Evolutionary conservation across 306 rosid species (phyloP).

Genomic region (Psophocarpus tetragonolobus): DNA sequence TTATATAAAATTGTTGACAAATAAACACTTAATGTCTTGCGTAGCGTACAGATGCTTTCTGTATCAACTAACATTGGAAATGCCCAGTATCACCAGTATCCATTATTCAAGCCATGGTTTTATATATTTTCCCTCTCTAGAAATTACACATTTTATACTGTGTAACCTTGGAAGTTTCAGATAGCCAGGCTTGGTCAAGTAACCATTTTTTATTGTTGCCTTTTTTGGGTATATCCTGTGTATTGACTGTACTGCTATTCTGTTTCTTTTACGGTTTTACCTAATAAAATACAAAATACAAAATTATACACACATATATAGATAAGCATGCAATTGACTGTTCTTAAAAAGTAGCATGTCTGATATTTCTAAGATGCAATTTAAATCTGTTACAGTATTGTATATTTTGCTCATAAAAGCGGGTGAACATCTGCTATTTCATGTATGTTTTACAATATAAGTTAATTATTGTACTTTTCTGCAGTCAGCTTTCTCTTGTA

Average conservation of each 20-base stretch:
- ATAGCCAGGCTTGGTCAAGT: not conserved
- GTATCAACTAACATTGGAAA: not conserved
- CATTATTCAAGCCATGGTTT: not conserved
- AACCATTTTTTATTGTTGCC: not conserved
- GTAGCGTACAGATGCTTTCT: not conserved
- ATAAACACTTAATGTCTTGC: too few species aligned
- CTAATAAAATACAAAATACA: not conserved
- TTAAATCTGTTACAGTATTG: constrained; percentile 19
- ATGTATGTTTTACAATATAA: constrained; percentile 3
- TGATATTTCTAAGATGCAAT: constrained; percentile 22
- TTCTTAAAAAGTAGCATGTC: constrained; percentile 18
- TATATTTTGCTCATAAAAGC: constrained; percentile 32
- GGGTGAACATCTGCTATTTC: constrained; percentile 15
- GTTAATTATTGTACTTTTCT: constrained; percentile 31
- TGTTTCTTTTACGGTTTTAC: constrained; percentile 11
- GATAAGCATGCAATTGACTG: not conserved
- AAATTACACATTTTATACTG: not conserved
- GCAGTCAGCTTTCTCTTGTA: constrained; percentile 84
- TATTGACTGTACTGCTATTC: constrained; percentile 8
- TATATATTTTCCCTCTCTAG: not conserved
- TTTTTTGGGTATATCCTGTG: not conserved
- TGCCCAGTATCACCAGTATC: not conserved
- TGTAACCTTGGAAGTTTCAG: not conserved
- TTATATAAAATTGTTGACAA: too few species aligned
- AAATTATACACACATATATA: not conserved